Evolutionary conservation across 2,329 filamentous ascomycete species (phyloP).

Genomic region (Escovopsis weberi): DNA sequence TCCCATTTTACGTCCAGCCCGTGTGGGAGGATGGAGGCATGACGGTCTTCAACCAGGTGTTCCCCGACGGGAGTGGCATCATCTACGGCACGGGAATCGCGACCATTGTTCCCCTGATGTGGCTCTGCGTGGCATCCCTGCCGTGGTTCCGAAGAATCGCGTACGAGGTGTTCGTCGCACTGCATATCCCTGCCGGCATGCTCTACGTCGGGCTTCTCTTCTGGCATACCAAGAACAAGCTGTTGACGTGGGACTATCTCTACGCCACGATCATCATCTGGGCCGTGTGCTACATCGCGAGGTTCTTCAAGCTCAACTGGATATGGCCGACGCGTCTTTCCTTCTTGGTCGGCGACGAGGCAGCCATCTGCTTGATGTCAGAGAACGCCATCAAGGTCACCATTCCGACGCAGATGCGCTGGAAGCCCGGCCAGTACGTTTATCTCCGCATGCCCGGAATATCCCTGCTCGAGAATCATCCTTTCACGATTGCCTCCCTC

Average conservation of each 20-base stretch:
- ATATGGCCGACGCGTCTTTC: slow-evolving; percentile 62
- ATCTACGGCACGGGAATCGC: slow-evolving; percentile 80
- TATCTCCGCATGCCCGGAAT: slow-evolving; percentile 91
- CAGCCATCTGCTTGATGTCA: slow-evolving; percentile 73
- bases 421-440: slow-evolving; percentile 88
- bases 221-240: slow-evolving; percentile 90
- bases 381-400: slow-evolving; percentile 95
- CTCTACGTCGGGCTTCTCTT: slow-evolving; percentile 75
- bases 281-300: slow-evolving; percentile 55
- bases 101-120: slow-evolving; percentile 63
- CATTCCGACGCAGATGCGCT: slow-evolving; percentile 81
- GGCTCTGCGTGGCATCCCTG: slow-evolving; percentile 75
- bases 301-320: slow-evolving; percentile 85
- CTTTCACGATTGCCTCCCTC: slow-evolving; percentile 85
- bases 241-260: slow-evolving; percentile 82
- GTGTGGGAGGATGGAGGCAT: slow-evolving; percentile 70
- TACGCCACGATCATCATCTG: slow-evolving; percentile 71
- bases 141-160: slow-evolving; percentile 60
- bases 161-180: slow-evolving; percentile 72
- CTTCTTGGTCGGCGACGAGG: slow-evolving; percentile 82
- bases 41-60: slow-evolving; percentile 53
- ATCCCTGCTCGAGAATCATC: slow-evolving; percentile 81
- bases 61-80: slow-evolving; percentile 47
- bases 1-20: slow-evolving; percentile 83
- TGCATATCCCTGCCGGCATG: slow-evolving; percentile 72